Conservation (phyloP, 2,329 filamentous ascomycete species). For the Penicillium palitans region DNA sequence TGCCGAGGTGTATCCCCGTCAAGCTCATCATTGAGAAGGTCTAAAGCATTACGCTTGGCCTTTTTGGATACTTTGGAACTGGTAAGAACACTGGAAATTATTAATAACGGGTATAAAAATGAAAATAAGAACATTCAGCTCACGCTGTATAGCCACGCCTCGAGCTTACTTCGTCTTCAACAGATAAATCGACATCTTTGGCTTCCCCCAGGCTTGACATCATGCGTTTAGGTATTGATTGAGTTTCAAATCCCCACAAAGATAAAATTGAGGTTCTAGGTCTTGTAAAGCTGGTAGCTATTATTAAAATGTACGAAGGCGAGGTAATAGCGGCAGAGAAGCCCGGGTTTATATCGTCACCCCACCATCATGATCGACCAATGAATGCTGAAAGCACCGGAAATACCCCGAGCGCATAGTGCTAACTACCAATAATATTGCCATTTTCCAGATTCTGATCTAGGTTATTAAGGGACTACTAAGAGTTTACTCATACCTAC, state of each 20-base stretch:
- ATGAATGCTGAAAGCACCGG: not conserved
- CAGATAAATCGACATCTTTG: slow-evolving; percentile 13
- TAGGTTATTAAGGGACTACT: too few species aligned
- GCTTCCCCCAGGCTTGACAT: slow-evolving; percentile 17
- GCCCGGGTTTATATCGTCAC: not conserved
- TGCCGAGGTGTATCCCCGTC: slow-evolving; percentile 18
- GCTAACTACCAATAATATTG: not conserved
- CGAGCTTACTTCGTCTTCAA: slow-evolving; percentile 20
- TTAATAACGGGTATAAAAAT: not conserved
- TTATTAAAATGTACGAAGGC: not conserved
- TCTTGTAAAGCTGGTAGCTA: not conserved
- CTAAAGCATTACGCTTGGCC: slow-evolving; percentile 28
- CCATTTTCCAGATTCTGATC: too few species aligned
- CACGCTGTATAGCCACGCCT: slow-evolving; percentile 26
- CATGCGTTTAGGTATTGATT: not conserved
- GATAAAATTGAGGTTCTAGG: not conserved
- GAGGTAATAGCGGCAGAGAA: not conserved
- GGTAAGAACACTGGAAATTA: slow-evolving; percentile 11
- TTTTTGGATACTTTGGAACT: slow-evolving; percentile 26
- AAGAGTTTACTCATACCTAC: too few species aligned
- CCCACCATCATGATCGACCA: not conserved
- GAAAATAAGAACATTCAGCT: not conserved
- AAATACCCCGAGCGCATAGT: not conserved
- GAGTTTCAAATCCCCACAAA: not conserved
- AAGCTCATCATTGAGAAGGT: slow-evolving; percentile 25